A percentile compares a stretch with the other conserved stretches of the same genome.
phyloP scores from a whole-genome alignment of 805 yeast genomes.

The Starmerella bombicola region DNA sequence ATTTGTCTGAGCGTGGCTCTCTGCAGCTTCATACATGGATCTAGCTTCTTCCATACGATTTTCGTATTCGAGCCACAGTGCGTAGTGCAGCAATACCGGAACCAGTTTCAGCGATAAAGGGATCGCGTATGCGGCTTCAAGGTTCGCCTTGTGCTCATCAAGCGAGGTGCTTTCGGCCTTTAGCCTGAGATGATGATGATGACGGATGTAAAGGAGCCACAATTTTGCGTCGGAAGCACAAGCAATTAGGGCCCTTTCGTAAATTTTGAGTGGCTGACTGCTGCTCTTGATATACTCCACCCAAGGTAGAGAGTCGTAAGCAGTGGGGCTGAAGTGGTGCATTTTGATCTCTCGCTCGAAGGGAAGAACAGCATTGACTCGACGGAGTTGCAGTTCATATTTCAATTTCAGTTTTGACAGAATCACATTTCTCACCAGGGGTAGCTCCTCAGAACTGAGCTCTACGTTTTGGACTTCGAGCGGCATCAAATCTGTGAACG shows the following conservation, averaged over 20 bases:
- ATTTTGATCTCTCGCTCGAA: slow-evolving; percentile 53
- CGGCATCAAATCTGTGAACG: slow-evolving; percentile 2
- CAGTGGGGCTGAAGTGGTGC: slow-evolving; percentile 45
- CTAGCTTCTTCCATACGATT: slow-evolving; percentile 23
- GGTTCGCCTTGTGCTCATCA: neutral
- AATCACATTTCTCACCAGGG: slow-evolving; percentile 8
- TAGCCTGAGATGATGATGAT: slow-evolving; percentile 34
- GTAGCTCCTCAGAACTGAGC: slow-evolving; percentile 2
- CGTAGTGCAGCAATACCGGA: slow-evolving; percentile 22
- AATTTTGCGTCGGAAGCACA: slow-evolving; percentile 45
- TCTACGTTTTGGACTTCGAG: neutral
- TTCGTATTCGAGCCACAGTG: slow-evolving; percentile 24
- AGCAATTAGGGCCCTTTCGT: slow-evolving; percentile 50
- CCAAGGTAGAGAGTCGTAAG: slow-evolving; percentile 41
- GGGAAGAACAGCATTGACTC: slow-evolving; percentile 53
- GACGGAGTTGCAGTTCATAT: slow-evolving; percentile 19
- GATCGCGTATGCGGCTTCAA: slow-evolving; percentile 23
- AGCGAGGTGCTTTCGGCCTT: slow-evolving; percentile 12
- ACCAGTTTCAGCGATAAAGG: slow-evolving; percentile 17
- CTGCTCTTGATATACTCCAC: slow-evolving; percentile 40
- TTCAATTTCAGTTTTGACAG: slow-evolving; percentile 11
- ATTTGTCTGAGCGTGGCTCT: neutral
- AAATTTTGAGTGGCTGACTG: slow-evolving; percentile 35
- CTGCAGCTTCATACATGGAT: slow-evolving; percentile 15
- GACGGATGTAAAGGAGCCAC: slow-evolving; percentile 54